phyloP scores from a whole-genome alignment of 345 rosid genomes.

The Iberis pinnata region DNA sequence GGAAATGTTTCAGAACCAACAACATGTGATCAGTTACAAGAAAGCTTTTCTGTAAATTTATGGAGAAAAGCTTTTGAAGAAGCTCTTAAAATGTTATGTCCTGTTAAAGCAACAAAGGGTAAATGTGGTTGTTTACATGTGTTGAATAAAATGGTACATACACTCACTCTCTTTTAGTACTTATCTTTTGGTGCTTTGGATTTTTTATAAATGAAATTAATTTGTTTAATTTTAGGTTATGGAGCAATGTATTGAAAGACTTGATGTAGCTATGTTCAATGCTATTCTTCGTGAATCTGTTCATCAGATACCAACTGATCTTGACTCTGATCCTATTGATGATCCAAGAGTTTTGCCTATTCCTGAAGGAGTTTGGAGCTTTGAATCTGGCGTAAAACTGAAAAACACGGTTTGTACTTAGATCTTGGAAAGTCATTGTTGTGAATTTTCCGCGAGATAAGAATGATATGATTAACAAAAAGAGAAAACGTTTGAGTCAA shows the following conservation, averaged over 20 bases:
- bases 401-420: conserved; percentile 95
- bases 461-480: too few species aligned
- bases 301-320: conserved; percentile 85
- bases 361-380: conserved; percentile 95
- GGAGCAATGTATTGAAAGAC: conserved; percentile 74
- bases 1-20: conserved; percentile 66
- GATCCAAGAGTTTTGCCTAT: conserved; percentile 88
- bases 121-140: conserved; percentile 82
- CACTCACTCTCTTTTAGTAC: conserved; percentile 4
- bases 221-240: conserved; percentile 50
- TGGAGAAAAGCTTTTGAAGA: conserved; percentile 87
- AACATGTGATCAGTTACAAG: conserved; percentile 71
- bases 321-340: conserved; percentile 74
- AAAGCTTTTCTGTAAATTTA: conserved; percentile 63
- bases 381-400: conserved; percentile 93
- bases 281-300: conserved; percentile 93
- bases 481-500: too few species aligned
- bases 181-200: conserved; percentile 19
- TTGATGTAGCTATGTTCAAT: conserved; percentile 98
- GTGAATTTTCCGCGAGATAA: too few species aligned
- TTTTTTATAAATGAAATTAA: conserved; percentile 34
- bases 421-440: too few species aligned
- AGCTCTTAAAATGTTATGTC: conserved; percentile 69
- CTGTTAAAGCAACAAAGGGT: conserved; percentile 63
- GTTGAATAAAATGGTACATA: conserved; percentile 65